A percentile compares a stretch with the other conserved stretches of the same genome.
Conservation (phyloP, 2,329 filamentous ascomycete genomes). For the Cylindrodendrum hubeiense region DNA sequence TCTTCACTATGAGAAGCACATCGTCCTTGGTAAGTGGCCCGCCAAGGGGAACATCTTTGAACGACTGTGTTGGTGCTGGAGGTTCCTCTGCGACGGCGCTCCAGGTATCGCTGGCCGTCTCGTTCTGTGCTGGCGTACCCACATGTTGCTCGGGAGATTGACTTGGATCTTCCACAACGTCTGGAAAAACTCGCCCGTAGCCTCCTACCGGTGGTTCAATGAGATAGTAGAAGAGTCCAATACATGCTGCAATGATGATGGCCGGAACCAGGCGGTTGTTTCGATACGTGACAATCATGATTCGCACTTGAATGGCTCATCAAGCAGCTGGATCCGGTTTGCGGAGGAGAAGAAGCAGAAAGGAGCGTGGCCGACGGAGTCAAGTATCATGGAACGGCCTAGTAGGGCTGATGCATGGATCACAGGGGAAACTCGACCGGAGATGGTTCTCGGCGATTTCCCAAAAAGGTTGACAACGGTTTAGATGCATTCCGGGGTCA, state of each 20-base stretch:
- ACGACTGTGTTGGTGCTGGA: not conserved
- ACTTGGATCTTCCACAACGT: not conserved
- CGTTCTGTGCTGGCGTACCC: not conserved
- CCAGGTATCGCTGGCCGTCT: not conserved
- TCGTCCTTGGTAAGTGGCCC: conserved; percentile 27
- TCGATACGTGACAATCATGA: conserved; percentile 38
- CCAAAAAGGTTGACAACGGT: not conserved
- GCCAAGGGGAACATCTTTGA: not conserved
- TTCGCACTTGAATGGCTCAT: not conserved
- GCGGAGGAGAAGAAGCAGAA: not conserved
- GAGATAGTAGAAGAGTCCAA: conserved; percentile 32
- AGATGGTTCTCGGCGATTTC: conserved; percentile 10
- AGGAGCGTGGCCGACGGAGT: not conserved
- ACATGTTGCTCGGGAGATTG: not conserved
- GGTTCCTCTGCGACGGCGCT: not conserved
- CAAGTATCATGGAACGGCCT: not conserved
- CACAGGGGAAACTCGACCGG: not conserved
- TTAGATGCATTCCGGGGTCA: not conserved
- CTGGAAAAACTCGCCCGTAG: not conserved
- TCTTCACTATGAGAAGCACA: conserved; percentile 42
- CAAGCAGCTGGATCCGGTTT: not conserved
- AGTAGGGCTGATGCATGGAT: not conserved
- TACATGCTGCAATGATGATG: conserved; percentile 35
- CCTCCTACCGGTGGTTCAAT: conserved; percentile 33
- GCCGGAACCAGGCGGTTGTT: conserved; percentile 42